Evolutionary conservation across 768 basidiomycete genomes (phyloP), one percentile per base, ranked within the genome.

Genomic region (Lactarius trivialis): DNA sequence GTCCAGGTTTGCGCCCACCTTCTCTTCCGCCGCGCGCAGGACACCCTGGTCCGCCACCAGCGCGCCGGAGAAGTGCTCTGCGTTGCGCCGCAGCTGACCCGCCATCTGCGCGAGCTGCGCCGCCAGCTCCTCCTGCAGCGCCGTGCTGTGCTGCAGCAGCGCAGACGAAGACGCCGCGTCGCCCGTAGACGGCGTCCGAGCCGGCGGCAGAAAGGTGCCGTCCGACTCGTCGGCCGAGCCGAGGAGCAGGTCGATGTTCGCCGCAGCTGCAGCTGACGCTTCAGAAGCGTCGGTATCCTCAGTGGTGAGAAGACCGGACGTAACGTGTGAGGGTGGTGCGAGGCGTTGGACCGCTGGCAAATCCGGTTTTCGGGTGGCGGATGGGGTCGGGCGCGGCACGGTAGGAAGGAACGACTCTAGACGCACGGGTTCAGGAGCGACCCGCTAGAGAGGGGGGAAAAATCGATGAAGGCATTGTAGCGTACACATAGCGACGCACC

Each of bases 91-190:
- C 55, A 98, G 83, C 70, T 93, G 92, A 11, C 84, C 77, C 0
- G 93, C 92, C 95, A 98, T 98, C 60, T 83, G 73, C 0, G 85
- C 85, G 28, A 95, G 82, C 68, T 91, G 87, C 9, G 77, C 77
- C 0, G 89, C 81, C 52, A 95, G 82, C 26, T 89, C 83, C 55
- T 91, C 82, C 28, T 95, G 93, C 2, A 88, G 74, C 0, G 80
- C 78, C 8, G 48, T 61, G n/a, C 86, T 82, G 63, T 82, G 80
- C 68, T 83, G 79, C 28, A 81, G 73, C 68, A 78, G 75, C 4
- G 76, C 73, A 4, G 77, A 76, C 24, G 68, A 67, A 17, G 72
- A 67, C 6, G 69, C 71, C 2, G 68, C 65, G 1, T 71, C 60
- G 7, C 73, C 63, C 66, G 3, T 21, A 21, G n/a, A 21, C 9